Conservation (phyloP, 345 rosid species). For the Euclidium syriacum region DNA sequence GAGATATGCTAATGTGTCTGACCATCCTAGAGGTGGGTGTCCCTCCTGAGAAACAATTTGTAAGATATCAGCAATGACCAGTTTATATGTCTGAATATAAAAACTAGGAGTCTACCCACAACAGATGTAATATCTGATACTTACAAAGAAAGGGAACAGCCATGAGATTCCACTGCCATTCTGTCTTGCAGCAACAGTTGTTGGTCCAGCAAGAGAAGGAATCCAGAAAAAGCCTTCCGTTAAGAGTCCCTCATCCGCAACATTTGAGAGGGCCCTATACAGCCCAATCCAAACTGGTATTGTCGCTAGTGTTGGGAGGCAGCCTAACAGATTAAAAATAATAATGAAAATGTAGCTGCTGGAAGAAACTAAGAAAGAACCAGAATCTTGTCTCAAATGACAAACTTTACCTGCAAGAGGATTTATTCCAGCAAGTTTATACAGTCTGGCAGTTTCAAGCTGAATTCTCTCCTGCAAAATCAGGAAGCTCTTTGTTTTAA, state of each 20-base stretch:
- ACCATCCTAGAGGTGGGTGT: slow-evolving; percentile 97
- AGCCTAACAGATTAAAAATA: slow-evolving; percentile 49
- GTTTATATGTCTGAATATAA: not conserved
- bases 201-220: slow-evolving; percentile 95
- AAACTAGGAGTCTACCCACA: not conserved
- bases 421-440: slow-evolving; percentile 88
- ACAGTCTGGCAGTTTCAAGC: slow-evolving; percentile 88
- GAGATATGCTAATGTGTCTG: slow-evolving; percentile 86
- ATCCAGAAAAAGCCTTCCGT: slow-evolving; percentile 99
- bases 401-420: slow-evolving; percentile 71
- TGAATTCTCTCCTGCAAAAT: slow-evolving; percentile 79
- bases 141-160: slow-evolving; percentile 89
- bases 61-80: slow-evolving; percentile 3
- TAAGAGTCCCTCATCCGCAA: slow-evolving; percentile 95
- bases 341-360: not conserved
- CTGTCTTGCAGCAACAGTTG: slow-evolving; percentile 80
- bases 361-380: not conserved
- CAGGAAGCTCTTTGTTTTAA: not conserved
- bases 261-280: slow-evolving; percentile 96
- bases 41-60: slow-evolving; percentile 59
- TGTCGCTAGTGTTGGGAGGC: slow-evolving; percentile 93
- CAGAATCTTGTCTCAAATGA: not conserved
- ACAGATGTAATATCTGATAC: slow-evolving; percentile 14
- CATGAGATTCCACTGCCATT: slow-evolving; percentile 85
- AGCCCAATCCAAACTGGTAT: slow-evolving; percentile 98